phyloP scores from a whole-genome alignment of 306 rosid species.

The Elaeagnus macrophylla region DNA sequence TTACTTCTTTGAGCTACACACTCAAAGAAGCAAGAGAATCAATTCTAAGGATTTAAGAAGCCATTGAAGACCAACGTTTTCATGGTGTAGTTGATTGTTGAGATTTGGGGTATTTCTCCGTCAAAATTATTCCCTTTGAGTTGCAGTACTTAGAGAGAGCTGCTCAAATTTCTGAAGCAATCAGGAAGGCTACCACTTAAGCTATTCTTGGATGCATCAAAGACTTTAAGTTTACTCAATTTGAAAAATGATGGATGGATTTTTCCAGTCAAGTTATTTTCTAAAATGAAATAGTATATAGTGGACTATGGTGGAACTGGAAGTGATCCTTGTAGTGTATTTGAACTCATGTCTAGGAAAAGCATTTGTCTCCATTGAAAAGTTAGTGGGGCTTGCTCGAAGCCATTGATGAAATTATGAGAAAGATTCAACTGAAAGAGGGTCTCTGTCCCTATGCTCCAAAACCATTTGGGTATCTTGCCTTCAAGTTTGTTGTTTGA shows the following conservation, averaged over 20 bases:
- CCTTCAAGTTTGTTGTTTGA: conserved; percentile 4
- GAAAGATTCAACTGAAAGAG: background rate
- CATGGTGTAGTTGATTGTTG: no score
- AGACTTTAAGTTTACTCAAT: background rate
- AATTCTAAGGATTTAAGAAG: no score
- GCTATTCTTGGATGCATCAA: background rate
- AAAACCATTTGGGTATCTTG: conserved; percentile 9
- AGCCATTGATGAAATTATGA: background rate
- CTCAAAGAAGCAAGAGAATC: no score
- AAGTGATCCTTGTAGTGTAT: background rate
- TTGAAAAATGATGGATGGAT: conserved; percentile 2
- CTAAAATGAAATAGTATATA: background rate
- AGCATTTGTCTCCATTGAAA: background rate
- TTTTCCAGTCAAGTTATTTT: background rate
- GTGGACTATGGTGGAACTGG: background rate
- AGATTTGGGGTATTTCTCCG: background rate
- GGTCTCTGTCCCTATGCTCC: background rate
- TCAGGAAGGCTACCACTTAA: background rate
- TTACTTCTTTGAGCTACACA: no score
- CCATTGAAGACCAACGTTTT: background rate
- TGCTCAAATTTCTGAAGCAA: background rate
- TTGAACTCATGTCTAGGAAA: background rate
- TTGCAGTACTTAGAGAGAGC: background rate
- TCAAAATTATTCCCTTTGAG: background rate
- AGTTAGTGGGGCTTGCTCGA: background rate